These are phyloP conservation scores for Amauroascus verrucosus DNA, from an alignment of 2,329 filamentous ascomycete genomes.

Conservation along the genomic window DNA sequence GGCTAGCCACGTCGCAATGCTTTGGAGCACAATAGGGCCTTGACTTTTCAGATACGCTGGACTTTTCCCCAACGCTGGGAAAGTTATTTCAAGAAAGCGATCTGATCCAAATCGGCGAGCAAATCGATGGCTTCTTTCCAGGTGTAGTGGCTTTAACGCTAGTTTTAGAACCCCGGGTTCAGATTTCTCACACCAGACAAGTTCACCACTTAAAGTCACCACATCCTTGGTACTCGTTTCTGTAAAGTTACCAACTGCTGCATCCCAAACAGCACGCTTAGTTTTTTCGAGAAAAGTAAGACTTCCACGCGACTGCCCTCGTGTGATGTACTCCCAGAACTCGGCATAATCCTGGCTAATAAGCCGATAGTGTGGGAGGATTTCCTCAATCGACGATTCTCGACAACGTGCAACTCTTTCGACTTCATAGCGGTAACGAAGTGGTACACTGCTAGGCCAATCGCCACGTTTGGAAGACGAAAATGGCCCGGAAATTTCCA, in stretches of 20 bases:
- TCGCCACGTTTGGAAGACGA: conserved; percentile 18
- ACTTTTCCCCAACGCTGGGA: conserved; percentile 22
- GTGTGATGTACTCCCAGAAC: conserved; percentile 28
- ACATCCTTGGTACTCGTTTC: conserved; percentile 26
- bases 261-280: conserved; percentile 26
- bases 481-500: conserved; percentile 31
- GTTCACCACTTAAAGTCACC: conserved; percentile 32
- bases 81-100: conserved; percentile 35
- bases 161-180: conserved; percentile 32
- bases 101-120: conserved; percentile 39
- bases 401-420: conserved; percentile 28
- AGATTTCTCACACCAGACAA: conserved; percentile 30
- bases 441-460: conserved; percentile 22
- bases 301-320: conserved; percentile 12
- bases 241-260: conserved; percentile 24
- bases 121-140: conserved; percentile 37
- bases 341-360: conserved; percentile 21
- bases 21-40: conserved; percentile 22
- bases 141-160: conserved; percentile 32
- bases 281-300: conserved; percentile 22
- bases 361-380: conserved; percentile 23
- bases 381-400: conserved; percentile 21
- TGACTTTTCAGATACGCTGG: conserved; percentile 13
- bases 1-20: conserved; percentile 34
- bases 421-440: conserved; percentile 32